A percentile compares a stretch with the other conserved stretches of the same genome.
Conservation (phyloP, 495 filamentous ascomycete species). For the Penicilliopsis zonata region DNA sequence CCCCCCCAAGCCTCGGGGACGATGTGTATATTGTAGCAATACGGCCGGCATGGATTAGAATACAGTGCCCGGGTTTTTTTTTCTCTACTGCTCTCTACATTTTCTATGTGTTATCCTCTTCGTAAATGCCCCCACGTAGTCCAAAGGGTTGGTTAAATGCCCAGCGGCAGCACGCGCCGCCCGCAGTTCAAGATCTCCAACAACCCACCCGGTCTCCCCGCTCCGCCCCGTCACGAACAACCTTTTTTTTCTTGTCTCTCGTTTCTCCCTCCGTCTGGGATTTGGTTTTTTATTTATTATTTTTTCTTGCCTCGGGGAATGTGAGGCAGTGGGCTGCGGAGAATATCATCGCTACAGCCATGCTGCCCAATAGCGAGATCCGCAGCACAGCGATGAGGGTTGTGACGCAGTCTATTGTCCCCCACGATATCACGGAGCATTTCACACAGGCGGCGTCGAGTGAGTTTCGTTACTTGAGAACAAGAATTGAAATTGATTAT, state of each 20-base stretch:
- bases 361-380: slow-evolving; percentile 29
- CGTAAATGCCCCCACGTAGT: too few relatives aligned
- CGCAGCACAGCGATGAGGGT: slow-evolving; percentile 22
- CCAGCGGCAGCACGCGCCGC: too few relatives aligned
- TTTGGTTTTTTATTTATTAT: slow-evolving; percentile 1
- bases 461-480: slow-evolving; percentile 24
- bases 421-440: slow-evolving; percentile 65
- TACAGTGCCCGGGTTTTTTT: slow-evolving; percentile 12
- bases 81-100: slow-evolving; percentile 1
- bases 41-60: slow-evolving; percentile 19
- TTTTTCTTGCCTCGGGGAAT: slow-evolving; percentile 2
- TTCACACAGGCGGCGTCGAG: slow-evolving; percentile 61
- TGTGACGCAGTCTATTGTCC: slow-evolving; percentile 35
- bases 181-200: too few relatives aligned
- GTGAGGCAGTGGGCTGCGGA: slow-evolving; percentile 21
- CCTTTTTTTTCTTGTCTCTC: too few relatives aligned
- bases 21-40: too few relatives aligned
- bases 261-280: slow-evolving; percentile 1
- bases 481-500: slow-evolving; percentile 1
- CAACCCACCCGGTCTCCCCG: too few relatives aligned
- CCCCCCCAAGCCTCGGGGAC: too few relatives aligned
- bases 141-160: too few relatives aligned
- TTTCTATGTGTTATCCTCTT: too few relatives aligned
- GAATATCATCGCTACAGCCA: slow-evolving; percentile 10
- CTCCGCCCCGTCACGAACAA: neutral